Base-by-base conservation (phyloP, 2,329 filamentous ascomycete species). In the Basipetospora chlamydospora region DNA sequence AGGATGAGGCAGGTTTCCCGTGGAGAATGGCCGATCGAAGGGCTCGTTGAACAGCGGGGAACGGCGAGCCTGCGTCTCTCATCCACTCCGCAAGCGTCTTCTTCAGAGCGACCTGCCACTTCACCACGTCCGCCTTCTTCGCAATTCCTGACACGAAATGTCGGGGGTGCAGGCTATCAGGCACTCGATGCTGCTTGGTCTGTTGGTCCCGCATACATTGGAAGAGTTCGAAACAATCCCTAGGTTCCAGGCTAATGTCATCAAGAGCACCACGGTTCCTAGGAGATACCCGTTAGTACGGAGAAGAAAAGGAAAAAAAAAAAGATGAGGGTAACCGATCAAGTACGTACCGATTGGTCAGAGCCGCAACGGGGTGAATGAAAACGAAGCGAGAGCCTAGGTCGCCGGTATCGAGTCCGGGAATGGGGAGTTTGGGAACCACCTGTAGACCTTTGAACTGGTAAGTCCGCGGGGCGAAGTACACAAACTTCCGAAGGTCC, bases 401-500 rank as follows among this genome's bases (percentile, higher is more conserved):
- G 6, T 15, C 10, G 6, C 53, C 54, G 28, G 52, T 48, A 33
- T 69, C 67, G 1, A 72, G 44, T 1, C 66, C 67, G 3, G 61
- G 61, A 3, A 61, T 44, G 1, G 59, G 58, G 9, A 68, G 50
- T 8, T 57, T 54, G 17, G 57, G 50, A 4, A 57, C 52, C 16
- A 58, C 58, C 3, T 50, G 38, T 1, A 81, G 52, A 0, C 70
- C 72, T 9, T 62, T 47, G 45, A 80, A 80, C 0, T 49, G 39
- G 34, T 66, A 66, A 2, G 46, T 39, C 26, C 55, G 48, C 0
- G 64, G 65, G 3, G 74, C 65, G 0, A 61, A 52, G 50, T 81
- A 85, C 25, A 74, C 53, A 45, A 81, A 86, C 47, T 85, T 85
- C n/a, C 80, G 66, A 2, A 88, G 58, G 49, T 88, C 81, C 0